Conservation (phyloP, 345 rosid species). For the Brassica rapa region DNA sequence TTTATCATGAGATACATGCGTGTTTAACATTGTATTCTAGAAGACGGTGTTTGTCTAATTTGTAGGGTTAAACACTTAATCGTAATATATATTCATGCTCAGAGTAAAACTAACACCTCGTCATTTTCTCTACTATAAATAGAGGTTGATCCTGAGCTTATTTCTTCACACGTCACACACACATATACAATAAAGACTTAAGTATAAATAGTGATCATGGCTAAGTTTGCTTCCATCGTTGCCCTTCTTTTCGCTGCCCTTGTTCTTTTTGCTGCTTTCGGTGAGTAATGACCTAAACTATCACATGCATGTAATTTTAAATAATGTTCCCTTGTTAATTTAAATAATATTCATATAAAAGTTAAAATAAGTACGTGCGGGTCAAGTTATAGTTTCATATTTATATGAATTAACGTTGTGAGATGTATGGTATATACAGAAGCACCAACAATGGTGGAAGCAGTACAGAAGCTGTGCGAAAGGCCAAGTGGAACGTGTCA, state of each 20-base stretch:
- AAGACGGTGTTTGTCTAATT: not conserved
- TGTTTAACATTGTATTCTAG: not conserved
- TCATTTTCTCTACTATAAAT: slow-evolving; percentile 5
- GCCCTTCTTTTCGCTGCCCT: slow-evolving; percentile 12
- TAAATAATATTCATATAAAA: too few species aligned
- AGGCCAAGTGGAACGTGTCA: slow-evolving; percentile 19
- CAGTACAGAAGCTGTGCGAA: slow-evolving; percentile 11
- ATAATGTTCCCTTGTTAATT: not conserved
- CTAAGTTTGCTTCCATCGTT: slow-evolving; percentile 24
- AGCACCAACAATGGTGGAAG: slow-evolving; percentile 24
- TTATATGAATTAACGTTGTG: not conserved
- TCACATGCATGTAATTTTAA: not conserved
- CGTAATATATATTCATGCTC: not conserved
- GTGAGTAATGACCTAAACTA: slow-evolving; percentile 21
- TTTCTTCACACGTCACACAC: slow-evolving; percentile 11
- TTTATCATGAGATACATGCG: not conserved
- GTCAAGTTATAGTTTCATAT: not conserved
- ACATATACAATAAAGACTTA: not conserved
- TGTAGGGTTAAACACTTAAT: not conserved
- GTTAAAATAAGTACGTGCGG: too few species aligned
- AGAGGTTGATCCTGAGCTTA: slow-evolving; percentile 15
- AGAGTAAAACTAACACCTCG: not conserved
- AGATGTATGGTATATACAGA: not conserved
- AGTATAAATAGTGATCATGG: slow-evolving; percentile 15
- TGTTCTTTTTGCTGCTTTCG: slow-evolving; percentile 31